A percentile compares a stretch with the other conserved stretches of the same genome.
phyloP scores from a whole-genome alignment of 805 yeast genomes.

The Komagataella phaffii region DNA sequence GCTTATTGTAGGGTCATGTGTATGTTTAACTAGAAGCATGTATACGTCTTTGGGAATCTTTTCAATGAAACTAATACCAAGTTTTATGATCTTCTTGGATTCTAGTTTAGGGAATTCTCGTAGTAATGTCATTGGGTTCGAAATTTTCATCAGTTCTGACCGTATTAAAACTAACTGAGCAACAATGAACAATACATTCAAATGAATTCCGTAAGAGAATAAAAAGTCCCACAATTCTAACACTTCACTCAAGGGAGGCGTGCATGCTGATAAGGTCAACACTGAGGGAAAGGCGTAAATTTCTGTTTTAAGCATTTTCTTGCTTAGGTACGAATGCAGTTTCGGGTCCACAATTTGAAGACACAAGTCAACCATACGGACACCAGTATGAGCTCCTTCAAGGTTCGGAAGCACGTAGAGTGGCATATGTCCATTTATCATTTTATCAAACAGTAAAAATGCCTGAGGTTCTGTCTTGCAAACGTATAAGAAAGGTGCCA shows the following conservation, averaged over 20 bases:
- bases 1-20: conserved; percentile 31
- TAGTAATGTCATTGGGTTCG: conserved; percentile 62
- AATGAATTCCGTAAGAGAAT: conserved; percentile 82
- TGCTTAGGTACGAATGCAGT: conserved; percentile 41
- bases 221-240: conserved; percentile 79
- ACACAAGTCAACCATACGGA: conserved; percentile 58
- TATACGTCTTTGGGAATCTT: conserved; percentile 57
- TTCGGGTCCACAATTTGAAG: conserved; percentile 63
- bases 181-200: conserved; percentile 73
- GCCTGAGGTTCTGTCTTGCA: conserved; percentile 80
- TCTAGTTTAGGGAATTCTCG: conserved; percentile 62
- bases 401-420: conserved; percentile 65
- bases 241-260: conserved; percentile 70
- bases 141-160: conserved; percentile 39
- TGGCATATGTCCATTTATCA: conserved; percentile 58
- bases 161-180: conserved; percentile 71
- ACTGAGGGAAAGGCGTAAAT: conserved; percentile 80
- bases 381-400: conserved; percentile 73
- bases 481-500: conserved; percentile 72
- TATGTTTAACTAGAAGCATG: conserved; percentile 48
- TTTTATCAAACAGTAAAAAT: conserved; percentile 50
- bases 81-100: conserved; percentile 61
- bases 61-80: conserved; percentile 70
- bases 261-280: conserved; percentile 75
- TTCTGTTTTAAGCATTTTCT: conserved; percentile 66